Base-by-base conservation (phyloP, 768 basidiomycete genomes). In the Tulasnella sp. region DNA sequence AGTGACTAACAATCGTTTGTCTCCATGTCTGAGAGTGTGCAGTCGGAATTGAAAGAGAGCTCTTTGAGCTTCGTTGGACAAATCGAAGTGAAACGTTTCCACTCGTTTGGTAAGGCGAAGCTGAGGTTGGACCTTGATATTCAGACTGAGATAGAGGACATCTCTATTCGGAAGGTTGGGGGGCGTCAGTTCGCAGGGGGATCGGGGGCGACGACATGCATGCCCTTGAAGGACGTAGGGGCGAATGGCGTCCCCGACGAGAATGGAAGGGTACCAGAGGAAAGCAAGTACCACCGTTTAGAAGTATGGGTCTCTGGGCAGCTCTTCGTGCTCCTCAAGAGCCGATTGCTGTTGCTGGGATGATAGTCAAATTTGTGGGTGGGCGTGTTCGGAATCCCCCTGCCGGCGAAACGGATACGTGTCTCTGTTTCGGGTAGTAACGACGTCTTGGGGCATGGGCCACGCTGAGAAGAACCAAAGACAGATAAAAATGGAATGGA, bases 81-180 rank as follows among this genome's bases (percentile, higher is more conserved):
- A 20, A 22, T 54, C 24, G 50, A 24, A 20, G 50, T 46, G 50
- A 54, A 54, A 2, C 22, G 50, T n/a, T n/a, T 31, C 64, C 2
- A 6, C 14, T 34, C 9, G 28, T 34, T 69, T 31, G 50, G 16
- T 14, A 69, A 34, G 64, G 64, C 64, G 28, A 69, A 24, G 60
- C n/a, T 64, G n/a, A 8, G 64, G 58, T 28, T 31, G 31, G 16
- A 9, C 24, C 5, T 69, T 37, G 14, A 31, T 28, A 3, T 18
- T 7, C 7, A 8, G 14, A 6, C 28, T 34, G 64, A 69, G 50
- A 69, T 69, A 34, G 64, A 69, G n/a, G 8, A 16, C 18, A 16
- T n/a, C 64, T 69, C 64, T 31, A 69, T 69, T 34, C 31, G 64
- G 64, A 69, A 69, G 64, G 64, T 34, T 16, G 64, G 64, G 34